Base-by-base conservation (phyloP, 2,329 filamentous ascomycete genomes). In the Verticillium isaacii region DNA sequence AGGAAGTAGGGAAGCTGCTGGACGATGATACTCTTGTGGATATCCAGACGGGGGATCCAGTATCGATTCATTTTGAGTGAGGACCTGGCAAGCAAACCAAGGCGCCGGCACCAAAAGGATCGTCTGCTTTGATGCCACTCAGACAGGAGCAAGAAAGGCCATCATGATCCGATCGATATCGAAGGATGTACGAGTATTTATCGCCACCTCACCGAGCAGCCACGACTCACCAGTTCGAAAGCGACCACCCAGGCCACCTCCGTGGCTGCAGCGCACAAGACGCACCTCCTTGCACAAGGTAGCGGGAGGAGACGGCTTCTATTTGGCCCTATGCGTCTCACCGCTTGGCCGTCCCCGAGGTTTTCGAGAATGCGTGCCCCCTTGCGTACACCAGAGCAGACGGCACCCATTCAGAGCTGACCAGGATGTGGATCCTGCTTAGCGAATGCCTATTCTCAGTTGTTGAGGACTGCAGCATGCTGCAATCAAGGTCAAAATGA, bases 11-110 rank as follows among this genome's bases (percentile, higher is more conserved):
- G 84, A 60, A 87, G 78, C 64, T 86, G 81, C 64, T 83, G 78
- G 29, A 79, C 85, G 67, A 87, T 86, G 65, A 86, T 80, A 66
- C 82, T 85, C 67, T 84, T 85, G 73, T 85, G 82, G 69, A 87
- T 87, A 62, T 85, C 83, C 63, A 80, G 72, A 63, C 84, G 80
- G 15, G 83, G 82, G 63, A 87, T 86, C 84, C 84, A 87, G 72
- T 86, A 87, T 68, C 77, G 80, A 72, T 86, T 86, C 76, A 84
- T 79, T 59, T 71, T 66, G 58, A 67, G 65, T n/a, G 70, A 39
- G 39, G 59, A 25, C 3, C 8, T 23, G 9, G 19, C n/a, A 52
- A 19, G 19, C n/a, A 23, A 25, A 14, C 23, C 8, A 23, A 23
- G 12, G 45, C 45, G 45, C 11, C 45, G 19, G 19, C 45, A 52